Evolutionary conservation across 805 yeast genomes (phyloP).

Genomic region (Wickerhamomyces alni): DNA sequence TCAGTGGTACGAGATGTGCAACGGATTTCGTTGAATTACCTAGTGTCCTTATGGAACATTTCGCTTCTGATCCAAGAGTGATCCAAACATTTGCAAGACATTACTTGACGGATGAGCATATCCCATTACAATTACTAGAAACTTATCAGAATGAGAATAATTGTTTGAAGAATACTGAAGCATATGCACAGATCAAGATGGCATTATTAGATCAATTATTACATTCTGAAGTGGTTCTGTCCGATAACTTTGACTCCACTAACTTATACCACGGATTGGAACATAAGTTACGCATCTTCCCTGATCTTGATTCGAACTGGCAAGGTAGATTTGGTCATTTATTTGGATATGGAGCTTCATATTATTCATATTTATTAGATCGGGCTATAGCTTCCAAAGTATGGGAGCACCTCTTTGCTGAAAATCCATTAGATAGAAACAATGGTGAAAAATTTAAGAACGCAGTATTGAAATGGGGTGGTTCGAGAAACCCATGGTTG

Average conservation of each 20-base stretch:
- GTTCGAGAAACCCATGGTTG: conserved; percentile 83
- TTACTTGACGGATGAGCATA: conserved; percentile 50
- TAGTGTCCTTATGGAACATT: conserved; percentile 92
- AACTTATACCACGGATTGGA: conserved; percentile 64
- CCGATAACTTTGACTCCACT: conserved; percentile 47
- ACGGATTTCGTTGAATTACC: conserved; percentile 97
- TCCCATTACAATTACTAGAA: conserved; percentile 45
- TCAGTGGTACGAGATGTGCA: conserved; percentile 91
- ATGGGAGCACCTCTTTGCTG: conserved; percentile 67
- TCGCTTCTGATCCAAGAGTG: conserved; percentile 78
- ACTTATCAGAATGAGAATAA: conserved; percentile 46
- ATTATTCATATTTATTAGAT: conserved; percentile 87
- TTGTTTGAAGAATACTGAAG: conserved; percentile 61
- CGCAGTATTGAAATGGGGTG: conserved; percentile 86
- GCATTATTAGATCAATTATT: conserved; percentile 81
- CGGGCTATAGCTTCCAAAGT: conserved; percentile 86
- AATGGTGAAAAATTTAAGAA: conserved; percentile 75
- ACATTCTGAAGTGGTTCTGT: conserved; percentile 41
- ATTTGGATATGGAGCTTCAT: conserved; percentile 89
- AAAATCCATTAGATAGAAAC: conserved; percentile 61
- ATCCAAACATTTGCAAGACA: conserved; percentile 69
- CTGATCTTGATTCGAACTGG: conserved; percentile 74
- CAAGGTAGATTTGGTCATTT: conserved; percentile 92
- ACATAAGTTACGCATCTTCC: conserved; percentile 49
- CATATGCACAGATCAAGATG: conserved; percentile 83